These are phyloP conservation scores for Ascochyta rabiei DNA, from an alignment of 2,329 filamentous ascomycete genomes.

Conservation along the genomic window DNA sequence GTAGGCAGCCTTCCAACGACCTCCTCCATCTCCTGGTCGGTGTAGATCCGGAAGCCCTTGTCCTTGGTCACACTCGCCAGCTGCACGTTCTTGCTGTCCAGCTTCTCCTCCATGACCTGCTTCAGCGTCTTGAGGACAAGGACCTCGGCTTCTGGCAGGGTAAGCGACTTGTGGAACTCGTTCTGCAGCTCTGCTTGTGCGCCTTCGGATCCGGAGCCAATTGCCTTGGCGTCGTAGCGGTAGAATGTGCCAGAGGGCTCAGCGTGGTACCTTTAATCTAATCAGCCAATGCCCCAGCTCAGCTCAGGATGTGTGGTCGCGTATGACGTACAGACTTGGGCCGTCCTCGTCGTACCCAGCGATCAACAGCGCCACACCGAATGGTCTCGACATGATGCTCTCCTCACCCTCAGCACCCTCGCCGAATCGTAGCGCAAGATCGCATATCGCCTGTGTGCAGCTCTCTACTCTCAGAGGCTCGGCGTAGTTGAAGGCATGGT, in stretches of 20 bases:
- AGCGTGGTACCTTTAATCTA: constrained; percentile 77
- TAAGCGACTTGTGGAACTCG: constrained; percentile 98
- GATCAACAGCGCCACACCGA: constrained; percentile 95
- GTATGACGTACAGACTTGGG: constrained; percentile 73
- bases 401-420: constrained; percentile 98
- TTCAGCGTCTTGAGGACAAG: constrained; percentile 97
- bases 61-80: constrained; percentile 97
- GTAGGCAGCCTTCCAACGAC: constrained; percentile 80
- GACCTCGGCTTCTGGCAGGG: constrained; percentile 89
- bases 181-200: constrained; percentile 98
- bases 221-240: constrained; percentile 98
- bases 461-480: constrained; percentile 94
- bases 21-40: constrained; percentile 93
- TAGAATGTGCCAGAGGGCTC: constrained; percentile 99
- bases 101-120: constrained; percentile 99
- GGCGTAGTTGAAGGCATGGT: constrained; percentile 97
- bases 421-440: constrained; percentile 92
- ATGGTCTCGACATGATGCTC: constrained; percentile 97
- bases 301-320: neutral
- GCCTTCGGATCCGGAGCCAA: constrained; percentile 95
- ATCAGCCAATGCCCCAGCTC: constrained; percentile 5
- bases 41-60: constrained; percentile 98
- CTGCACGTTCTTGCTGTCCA: constrained; percentile 98
- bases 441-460: constrained; percentile 98
- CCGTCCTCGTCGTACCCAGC: constrained; percentile 97